Conservation (phyloP, 176 grass and related monocot genomes). For the Pontederia crassipes region DNA sequence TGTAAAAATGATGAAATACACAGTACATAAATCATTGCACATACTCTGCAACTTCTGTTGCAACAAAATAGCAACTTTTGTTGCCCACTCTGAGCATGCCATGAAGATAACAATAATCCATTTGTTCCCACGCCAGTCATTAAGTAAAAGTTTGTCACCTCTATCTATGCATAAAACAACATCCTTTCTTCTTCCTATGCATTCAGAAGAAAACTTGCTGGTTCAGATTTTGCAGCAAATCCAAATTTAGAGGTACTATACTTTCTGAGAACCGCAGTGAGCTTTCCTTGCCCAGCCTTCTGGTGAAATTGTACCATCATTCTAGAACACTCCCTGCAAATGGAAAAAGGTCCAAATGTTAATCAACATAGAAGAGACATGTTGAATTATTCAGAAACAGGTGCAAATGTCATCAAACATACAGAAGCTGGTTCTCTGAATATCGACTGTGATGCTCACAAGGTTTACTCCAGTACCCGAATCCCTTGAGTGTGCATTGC, state of each 20-base stretch:
- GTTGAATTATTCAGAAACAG: no score
- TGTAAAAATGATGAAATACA: no score
- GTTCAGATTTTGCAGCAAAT: slow-evolving; percentile 46
- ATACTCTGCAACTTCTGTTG: slow-evolving; percentile 29
- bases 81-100: background rate
- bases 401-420: slow-evolving; percentile 19
- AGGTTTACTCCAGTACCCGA: slow-evolving; percentile 52
- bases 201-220: slow-evolving; percentile 49
- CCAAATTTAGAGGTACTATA: slow-evolving; percentile 73
- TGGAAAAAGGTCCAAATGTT: no score
- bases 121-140: slow-evolving; percentile 4
- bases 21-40: slow-evolving; percentile 4
- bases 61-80: slow-evolving; percentile 2
- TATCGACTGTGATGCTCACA: slow-evolving; percentile 63
- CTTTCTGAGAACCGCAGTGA: slow-evolving; percentile 64
- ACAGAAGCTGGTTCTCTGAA: slow-evolving; percentile 64
- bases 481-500: slow-evolving; percentile 50
- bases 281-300: slow-evolving; percentile 50
- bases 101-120: slow-evolving; percentile 22
- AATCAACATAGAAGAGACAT: no score
- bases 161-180: no score
- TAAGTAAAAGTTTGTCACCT: no score
- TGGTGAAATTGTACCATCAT: slow-evolving; percentile 77
- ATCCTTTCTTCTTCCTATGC: no score
- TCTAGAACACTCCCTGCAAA: slow-evolving; percentile 66